A percentile compares a stretch with the other conserved stretches of the same genome.
Conservation (phyloP, 352 stramenopile genomes). For the Halophytophthora batemanensis region DNA sequence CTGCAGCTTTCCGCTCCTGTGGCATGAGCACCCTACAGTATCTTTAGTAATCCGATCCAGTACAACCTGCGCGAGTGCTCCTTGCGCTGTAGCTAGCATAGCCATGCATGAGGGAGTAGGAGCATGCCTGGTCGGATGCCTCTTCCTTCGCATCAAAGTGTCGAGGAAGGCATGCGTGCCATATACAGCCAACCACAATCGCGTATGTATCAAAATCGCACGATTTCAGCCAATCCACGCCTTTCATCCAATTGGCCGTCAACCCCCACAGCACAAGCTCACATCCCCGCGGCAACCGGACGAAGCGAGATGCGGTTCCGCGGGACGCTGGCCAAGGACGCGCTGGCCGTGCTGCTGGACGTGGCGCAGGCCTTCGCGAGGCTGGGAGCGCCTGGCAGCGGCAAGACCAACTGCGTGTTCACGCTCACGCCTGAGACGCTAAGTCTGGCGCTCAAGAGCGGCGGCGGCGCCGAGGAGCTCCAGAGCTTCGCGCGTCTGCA, state of each 20-base stretch:
- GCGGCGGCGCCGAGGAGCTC: constrained; percentile 64
- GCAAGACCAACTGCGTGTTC: constrained; percentile 68
- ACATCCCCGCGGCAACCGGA: too few relatives aligned
- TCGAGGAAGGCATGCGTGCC: too few relatives aligned
- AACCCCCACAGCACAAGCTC: too few relatives aligned
- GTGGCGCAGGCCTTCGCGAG: constrained; percentile 70
- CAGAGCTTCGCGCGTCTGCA: constrained; percentile 74
- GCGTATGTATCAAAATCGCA: too few relatives aligned
- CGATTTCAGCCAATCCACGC: not conserved
- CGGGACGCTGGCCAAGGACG: constrained; percentile 69
- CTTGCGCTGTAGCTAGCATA: constrained; percentile 3
- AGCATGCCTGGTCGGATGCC: too few relatives aligned
- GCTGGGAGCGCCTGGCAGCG: constrained; percentile 47
- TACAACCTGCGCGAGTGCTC: constrained; percentile 13
- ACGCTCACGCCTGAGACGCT: constrained; percentile 66
- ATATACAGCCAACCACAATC: too few relatives aligned
- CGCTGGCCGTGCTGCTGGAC: constrained; percentile 75
- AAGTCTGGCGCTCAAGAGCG: constrained; percentile 63
- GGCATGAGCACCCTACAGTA: constrained; percentile 38
- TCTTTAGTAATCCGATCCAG: constrained; percentile 89
- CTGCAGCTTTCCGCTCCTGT: constrained; percentile 10
- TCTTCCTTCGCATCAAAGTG: too few relatives aligned
- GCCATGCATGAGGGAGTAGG: too few relatives aligned
- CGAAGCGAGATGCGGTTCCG: constrained; percentile 87
- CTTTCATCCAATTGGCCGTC: constrained; percentile 21